Evolutionary conservation across 2,329 filamentous ascomycete genomes (phyloP), one percentile per base, ranked within the genome.

Genomic region (Epichloe amarillans): DNA sequence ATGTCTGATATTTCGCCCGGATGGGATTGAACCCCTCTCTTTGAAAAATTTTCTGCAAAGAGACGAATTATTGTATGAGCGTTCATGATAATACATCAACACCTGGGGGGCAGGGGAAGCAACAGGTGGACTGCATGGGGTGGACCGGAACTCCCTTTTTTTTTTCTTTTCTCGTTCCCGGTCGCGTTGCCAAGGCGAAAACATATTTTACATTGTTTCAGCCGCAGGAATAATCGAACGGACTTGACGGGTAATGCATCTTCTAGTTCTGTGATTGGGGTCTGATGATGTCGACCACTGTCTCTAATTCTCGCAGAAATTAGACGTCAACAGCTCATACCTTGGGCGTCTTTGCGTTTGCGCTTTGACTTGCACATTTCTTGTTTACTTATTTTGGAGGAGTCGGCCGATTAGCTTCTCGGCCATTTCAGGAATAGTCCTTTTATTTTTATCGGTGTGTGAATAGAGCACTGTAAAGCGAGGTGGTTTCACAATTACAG

Each of bases 51-150:
- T 55, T 7, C 50, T 51, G 53, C 52, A 48, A 55, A 49, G 51
- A 52, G 55, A 47, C 36, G 45, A 40, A 36, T 54, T 50, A 50
- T 53, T 57, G 55, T 58, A 60, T 56, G 59, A 60, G 57, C 55
- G 57, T 56, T 56, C 51, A 61, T 56, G 59, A 62, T 59, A 47
- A 53, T 57, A 55, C 45, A 52, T n/a, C 30, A 39, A 47, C n/a
- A 41, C 19, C 26, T 36, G 39, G 17, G 14, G 23, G 15, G 17
- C 26, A 43, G 38, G 47, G 39, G 42, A 38, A 33, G 42, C 47
- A 47, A 30, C 15, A 45, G 43, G 38, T 50, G 33, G 43, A 30
- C 19, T 39, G 43, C 38, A n/a, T 42, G 37, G 12, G 43, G 19
- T 26, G 49, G 42, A 39, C 17, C 21, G 49, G 23, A 35, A 41